Conservation (phyloP, 768 basidiomycete species). For the Pleurotus tuber-regium region DNA sequence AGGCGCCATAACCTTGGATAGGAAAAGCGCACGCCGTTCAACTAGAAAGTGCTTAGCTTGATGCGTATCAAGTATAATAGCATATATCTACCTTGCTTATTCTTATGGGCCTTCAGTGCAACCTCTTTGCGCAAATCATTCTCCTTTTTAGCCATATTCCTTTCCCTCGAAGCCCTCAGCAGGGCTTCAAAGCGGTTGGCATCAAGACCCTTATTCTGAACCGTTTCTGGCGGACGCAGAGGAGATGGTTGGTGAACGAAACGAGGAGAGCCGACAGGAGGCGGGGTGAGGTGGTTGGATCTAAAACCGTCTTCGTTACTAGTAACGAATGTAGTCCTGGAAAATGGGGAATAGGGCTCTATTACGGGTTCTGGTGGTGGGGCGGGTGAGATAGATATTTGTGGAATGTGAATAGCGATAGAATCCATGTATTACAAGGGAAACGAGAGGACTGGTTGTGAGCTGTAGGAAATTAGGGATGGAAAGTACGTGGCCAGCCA, state of each 20-base stretch:
- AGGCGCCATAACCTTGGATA: conserved; percentile 70
- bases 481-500: conserved; percentile 53
- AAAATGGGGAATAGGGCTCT: conserved; percentile 67
- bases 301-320: conserved; percentile 52
- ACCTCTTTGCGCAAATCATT: conserved; percentile 73
- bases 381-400: conserved; percentile 69
- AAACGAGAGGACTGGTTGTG: conserved; percentile 16
- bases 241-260: conserved; percentile 47
- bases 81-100: conserved; percentile 62
- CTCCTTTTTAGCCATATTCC: conserved; percentile 47
- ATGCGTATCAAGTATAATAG: not conserved
- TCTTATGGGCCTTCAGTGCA: conserved; percentile 67
- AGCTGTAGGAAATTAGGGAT: conserved; percentile 16
- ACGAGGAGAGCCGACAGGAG: conserved; percentile 40
- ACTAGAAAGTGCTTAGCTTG: conserved; percentile 31
- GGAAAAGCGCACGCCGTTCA: conserved; percentile 72
- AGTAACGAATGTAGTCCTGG: conserved; percentile 25
- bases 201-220: conserved; percentile 52
- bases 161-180: conserved; percentile 58
- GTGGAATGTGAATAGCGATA: conserved; percentile 48
- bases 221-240: conserved; percentile 39
- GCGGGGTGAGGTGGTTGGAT: conserved; percentile 55
- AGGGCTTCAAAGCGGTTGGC: conserved; percentile 61
- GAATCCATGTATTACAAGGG: conserved; percentile 36
- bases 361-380: conserved; percentile 47